These are phyloP conservation scores for Stygiomarasmius scandens DNA, from an alignment of 1,284 basidiomycete genomes.

Conservation along the genomic window DNA sequence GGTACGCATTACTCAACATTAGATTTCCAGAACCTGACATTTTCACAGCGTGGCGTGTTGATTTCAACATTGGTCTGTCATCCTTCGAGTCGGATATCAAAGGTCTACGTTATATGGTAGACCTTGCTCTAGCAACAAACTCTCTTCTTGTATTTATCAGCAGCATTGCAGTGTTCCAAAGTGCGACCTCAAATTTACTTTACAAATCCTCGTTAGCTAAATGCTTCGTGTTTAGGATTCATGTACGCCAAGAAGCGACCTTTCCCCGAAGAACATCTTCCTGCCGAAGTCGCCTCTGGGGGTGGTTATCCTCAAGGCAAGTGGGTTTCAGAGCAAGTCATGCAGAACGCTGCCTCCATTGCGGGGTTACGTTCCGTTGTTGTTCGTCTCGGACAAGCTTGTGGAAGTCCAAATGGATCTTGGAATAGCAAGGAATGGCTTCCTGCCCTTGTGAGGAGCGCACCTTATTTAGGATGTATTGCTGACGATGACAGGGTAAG, in stretches of 20 bases:
- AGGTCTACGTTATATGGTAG: constrained; percentile 21
- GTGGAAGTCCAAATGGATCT: constrained; percentile 21
- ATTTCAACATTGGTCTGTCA: constrained; percentile 24
- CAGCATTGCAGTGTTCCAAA: constrained; percentile 15
- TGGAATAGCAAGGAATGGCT: constrained; percentile 12
- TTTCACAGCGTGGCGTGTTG: constrained; percentile 26
- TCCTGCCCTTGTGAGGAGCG: constrained; percentile 11
- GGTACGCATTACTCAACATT: neutral
- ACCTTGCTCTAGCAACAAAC: constrained; percentile 18
- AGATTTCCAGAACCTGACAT: neutral
- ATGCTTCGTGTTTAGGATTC: neutral
- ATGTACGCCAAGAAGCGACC: constrained; percentile 4
- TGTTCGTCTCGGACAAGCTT: constrained; percentile 18
- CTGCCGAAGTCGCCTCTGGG: neutral
- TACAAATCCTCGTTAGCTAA: neutral
- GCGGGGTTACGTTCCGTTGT: neutral
- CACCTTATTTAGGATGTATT: constrained; percentile 24
- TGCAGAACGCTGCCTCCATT: constrained; percentile 9
- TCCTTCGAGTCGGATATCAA: constrained; percentile 22
- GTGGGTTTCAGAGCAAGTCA: constrained; percentile 22
- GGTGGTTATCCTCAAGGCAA: constrained; percentile 25
- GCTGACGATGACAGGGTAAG: constrained; percentile 27
- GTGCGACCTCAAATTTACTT: neutral
- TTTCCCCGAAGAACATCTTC: constrained; percentile 1
- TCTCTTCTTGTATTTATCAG: constrained; percentile 18